These are phyloP conservation scores for Colletotrichum truncatum DNA, from an alignment of 2,329 filamentous ascomycete species.

Conservation along the genomic window DNA sequence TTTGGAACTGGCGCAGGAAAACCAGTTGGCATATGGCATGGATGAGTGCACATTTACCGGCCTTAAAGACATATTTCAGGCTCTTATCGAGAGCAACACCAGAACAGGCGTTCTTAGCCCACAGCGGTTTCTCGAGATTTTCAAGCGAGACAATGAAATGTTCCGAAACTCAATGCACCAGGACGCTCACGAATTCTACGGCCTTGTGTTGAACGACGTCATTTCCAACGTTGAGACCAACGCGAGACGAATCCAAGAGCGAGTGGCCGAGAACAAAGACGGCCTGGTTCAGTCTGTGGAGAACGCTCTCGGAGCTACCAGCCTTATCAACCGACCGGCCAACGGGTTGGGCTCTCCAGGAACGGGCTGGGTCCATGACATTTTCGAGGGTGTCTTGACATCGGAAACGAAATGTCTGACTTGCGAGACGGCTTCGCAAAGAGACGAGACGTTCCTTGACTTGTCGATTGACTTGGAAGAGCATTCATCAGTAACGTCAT, in stretches of 20 bases:
- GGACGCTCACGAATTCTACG: constrained; percentile 97
- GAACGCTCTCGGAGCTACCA: constrained; percentile 43
- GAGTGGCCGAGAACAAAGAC: constrained; percentile 50
- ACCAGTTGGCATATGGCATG: constrained; percentile 86
- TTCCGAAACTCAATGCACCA: constrained; percentile 98
- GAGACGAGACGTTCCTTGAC: constrained; percentile 96
- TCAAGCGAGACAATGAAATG: constrained; percentile 95
- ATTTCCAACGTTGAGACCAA: constrained; percentile 94
- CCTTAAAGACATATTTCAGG: constrained; percentile 94
- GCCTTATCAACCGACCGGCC: constrained; percentile 36
- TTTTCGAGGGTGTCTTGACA: constrained; percentile 93
- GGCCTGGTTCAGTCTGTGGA: constrained; percentile 62
- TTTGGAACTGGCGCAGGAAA: constrained; percentile 84
- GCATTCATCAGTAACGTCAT: constrained; percentile 95
- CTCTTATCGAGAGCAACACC: constrained; percentile 81
- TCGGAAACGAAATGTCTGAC: constrained; percentile 97
- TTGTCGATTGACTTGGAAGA: constrained; percentile 95
- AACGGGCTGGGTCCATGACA: constrained; percentile 93
- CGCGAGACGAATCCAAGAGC: constrained; percentile 70
- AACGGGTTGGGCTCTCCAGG: constrained; percentile 65
- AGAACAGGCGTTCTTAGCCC: constrained; percentile 92
- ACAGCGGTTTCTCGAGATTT: constrained; percentile 90
- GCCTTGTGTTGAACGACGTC: constrained; percentile 93
- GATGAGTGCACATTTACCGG: constrained; percentile 94
- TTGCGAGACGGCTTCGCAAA: constrained; percentile 93